A percentile compares a stretch with the other conserved stretches of the same genome.
Conservation (phyloP, 2,329 filamentous ascomycete species). For the Fusarium pseudograminearum region DNA sequence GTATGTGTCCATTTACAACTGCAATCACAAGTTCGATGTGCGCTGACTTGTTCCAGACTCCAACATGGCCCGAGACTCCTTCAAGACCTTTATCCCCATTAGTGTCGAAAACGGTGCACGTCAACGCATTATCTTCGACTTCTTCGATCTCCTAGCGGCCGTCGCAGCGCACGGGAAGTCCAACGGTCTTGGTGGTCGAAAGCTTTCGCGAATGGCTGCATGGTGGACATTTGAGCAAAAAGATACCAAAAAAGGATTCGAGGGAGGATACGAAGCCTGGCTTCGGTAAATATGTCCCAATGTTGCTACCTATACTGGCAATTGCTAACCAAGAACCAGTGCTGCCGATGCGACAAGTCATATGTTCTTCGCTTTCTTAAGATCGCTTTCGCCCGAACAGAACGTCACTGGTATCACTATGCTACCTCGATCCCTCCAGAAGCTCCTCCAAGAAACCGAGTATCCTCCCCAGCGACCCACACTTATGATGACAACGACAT, state of each 20-base stretch:
- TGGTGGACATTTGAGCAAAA: slow-evolving; percentile 99
- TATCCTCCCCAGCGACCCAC: slow-evolving; percentile 87
- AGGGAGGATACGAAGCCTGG: slow-evolving; percentile 93
- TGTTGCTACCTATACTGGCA: slow-evolving; percentile 7
- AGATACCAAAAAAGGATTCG: slow-evolving; percentile 90
- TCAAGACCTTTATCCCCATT: slow-evolving; percentile 95
- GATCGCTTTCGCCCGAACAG: slow-evolving; percentile 87
- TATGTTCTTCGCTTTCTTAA: slow-evolving; percentile 96
- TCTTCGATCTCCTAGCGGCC: slow-evolving; percentile 92
- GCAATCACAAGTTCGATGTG: background rate
- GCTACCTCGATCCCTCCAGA: slow-evolving; percentile 90
- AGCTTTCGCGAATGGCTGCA: slow-evolving; percentile 92
- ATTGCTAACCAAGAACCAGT: slow-evolving; percentile 58
- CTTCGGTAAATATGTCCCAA: slow-evolving; percentile 67
- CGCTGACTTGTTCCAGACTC: slow-evolving; percentile 72
- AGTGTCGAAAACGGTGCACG: slow-evolving; percentile 89
- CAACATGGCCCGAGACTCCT: slow-evolving; percentile 89
- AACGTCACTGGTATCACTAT: slow-evolving; percentile 82
- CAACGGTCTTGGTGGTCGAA: slow-evolving; percentile 92
- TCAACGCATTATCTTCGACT: slow-evolving; percentile 91
- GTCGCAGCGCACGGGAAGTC: slow-evolving; percentile 92
- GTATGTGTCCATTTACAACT: slow-evolving; percentile 58
- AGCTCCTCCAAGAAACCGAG: slow-evolving; percentile 89
- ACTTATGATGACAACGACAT: slow-evolving; percentile 82
- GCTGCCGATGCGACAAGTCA: slow-evolving; percentile 96